A percentile compares a stretch with the other conserved stretches of the same genome.
Conservation (phyloP, 768 basidiomycete genomes). For the Collybia sordida region DNA sequence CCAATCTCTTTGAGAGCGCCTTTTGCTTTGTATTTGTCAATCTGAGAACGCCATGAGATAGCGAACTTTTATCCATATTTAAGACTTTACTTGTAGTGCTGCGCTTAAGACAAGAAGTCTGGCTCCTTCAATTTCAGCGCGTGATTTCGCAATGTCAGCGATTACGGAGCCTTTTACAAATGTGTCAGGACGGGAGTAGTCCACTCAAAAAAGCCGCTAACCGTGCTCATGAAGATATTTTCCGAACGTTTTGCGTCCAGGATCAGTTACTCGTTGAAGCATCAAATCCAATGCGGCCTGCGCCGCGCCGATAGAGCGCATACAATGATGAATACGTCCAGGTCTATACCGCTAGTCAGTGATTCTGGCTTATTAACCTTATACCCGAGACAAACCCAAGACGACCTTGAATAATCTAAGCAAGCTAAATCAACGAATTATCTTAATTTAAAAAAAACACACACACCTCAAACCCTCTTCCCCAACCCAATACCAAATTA, state of each 20-base stretch:
- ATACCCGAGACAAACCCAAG: constrained; percentile 60
- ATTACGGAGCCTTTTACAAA: constrained; percentile 70
- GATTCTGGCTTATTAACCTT: background rate
- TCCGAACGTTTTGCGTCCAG: constrained; percentile 88
- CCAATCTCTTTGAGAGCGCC: constrained; percentile 97
- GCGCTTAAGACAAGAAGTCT: constrained; percentile 90
- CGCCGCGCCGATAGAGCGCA: constrained; percentile 93
- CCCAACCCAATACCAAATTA: constrained; percentile 91
- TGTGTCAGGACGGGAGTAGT: background rate
- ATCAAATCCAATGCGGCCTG: constrained; percentile 82
- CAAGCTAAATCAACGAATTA: background rate
- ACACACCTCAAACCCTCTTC: constrained; percentile 86
- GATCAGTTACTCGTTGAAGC: constrained; percentile 92
- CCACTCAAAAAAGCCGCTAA: constrained; percentile 23
- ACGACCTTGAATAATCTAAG: constrained; percentile 89
- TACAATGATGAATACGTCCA: constrained; percentile 96
- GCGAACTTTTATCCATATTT: background rate
- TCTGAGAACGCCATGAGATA: constrained; percentile 40
- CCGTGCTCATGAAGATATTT: constrained; percentile 92
- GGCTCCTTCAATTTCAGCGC: constrained; percentile 90
- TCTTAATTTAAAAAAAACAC: background rate
- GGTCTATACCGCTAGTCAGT: constrained; percentile 48
- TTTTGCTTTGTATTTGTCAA: constrained; percentile 89
- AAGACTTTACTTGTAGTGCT: constrained; percentile 66
- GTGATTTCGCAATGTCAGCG: constrained; percentile 86